These are phyloP conservation scores for Populus hybrid DNA, from an alignment of 441 rosid genomes.

Conservation along the genomic window DNA sequence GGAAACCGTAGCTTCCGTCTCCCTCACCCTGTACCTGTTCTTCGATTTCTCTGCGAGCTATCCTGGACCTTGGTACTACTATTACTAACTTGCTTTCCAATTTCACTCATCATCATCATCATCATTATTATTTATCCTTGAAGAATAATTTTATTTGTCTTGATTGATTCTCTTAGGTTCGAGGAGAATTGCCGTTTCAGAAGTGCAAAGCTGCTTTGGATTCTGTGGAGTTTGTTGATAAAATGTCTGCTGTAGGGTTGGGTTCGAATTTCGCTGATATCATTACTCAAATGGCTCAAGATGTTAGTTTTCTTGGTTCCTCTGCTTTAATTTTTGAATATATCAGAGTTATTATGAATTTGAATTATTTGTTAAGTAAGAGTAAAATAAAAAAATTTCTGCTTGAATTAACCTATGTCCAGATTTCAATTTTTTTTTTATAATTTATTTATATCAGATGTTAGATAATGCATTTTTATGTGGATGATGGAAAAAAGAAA, in stretches of 20 bases:
- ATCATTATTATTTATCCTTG: not conserved
- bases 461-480: not conserved
- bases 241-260: slow-evolving; percentile 48
- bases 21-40: slow-evolving; percentile 63
- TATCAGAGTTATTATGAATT: not conserved
- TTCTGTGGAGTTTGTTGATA: slow-evolving; percentile 53
- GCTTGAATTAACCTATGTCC: not conserved
- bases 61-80: slow-evolving; percentile 63
- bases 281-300: slow-evolving; percentile 90
- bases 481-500: too few relatives aligned
- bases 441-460: not conserved
- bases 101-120: not conserved
- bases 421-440: not conserved
- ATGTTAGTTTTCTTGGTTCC: slow-evolving; percentile 41
- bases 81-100: not conserved
- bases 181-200: slow-evolving; percentile 88
- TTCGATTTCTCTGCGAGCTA: slow-evolving; percentile 94
- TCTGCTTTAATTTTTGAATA: not conserved
- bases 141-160: slow-evolving; percentile 13
- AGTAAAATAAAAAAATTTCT: too few relatives aligned
- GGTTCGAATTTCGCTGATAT: slow-evolving; percentile 82
- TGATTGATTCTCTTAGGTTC: slow-evolving; percentile 49
- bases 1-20: slow-evolving; percentile 58
- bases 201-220: slow-evolving; percentile 81
- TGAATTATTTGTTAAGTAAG: not conserved